Base-by-base conservation (phyloP, 768 basidiomycete species). In the Mycena albidolilacea region DNA sequence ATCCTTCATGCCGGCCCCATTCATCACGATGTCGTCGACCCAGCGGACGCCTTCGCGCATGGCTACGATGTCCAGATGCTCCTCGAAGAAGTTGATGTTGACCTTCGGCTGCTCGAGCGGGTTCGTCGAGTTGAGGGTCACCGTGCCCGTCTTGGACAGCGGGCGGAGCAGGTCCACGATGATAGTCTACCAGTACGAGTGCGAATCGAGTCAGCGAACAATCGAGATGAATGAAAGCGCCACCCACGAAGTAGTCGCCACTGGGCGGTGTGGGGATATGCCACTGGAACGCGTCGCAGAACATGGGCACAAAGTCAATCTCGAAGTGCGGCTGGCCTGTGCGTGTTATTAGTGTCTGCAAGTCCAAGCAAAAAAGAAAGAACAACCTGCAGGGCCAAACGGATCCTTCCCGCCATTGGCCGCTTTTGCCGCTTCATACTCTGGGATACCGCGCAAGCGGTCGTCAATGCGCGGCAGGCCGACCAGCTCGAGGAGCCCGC, bases 201-300 rank as follows among this genome's bases (percentile, higher is more conserved):
- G 30, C 30, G 30, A 30, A 30, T 30, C 30, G 30, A 30, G 30
- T 30, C 30, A 30, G 30, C 30, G 30, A 30, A 3, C 2, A 30
- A 30, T 30, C 30, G 3, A 30, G 1, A 3, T 30, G 30, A 30
- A 30, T 50, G 48, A 50, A 17, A 46, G 17, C 17, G 15, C 44
- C 12, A 50, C n/a, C 30, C 2, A 30, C 30, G 30, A 50, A 50
- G 15, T 7, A n/a, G 19, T 68, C 71, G 3, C 71, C 71, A 14
- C 23, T 30, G 23, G 71, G 44, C 8, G 71, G 71, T 19, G 71
- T 72, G 14, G 71, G 71, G 55, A 72, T 72, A 48, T 72, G 71
- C 71, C 71, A 72, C 55, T 72, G 71, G 71, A 72, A 72, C 44
- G 71, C 71, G 55, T 72, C 71, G 54, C 71, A 64, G 71, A 72